phyloP scores from a whole-genome alignment of 2,329 filamentous ascomycete genomes.

The Cryphonectria radicalis region DNA sequence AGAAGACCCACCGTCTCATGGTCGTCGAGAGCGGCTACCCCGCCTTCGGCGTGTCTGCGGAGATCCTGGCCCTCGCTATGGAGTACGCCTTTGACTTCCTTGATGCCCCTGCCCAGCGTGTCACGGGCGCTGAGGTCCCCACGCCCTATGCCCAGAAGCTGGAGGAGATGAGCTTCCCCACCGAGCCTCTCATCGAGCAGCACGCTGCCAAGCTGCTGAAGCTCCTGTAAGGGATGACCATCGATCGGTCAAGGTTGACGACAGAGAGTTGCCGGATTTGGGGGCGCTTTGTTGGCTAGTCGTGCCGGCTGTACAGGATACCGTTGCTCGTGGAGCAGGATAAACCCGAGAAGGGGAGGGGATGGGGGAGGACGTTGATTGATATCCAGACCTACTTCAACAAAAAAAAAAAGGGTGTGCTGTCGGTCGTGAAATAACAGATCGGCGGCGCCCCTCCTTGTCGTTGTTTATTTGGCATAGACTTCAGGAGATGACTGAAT shows the following conservation, averaged over 20 bases:
- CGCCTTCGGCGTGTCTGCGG: constrained; percentile 87
- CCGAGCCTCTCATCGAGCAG: constrained; percentile 82
- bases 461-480: constrained; percentile 19
- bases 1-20: constrained; percentile 95
- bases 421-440: neutral
- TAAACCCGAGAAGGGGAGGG: neutral
- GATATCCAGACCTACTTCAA: constrained; percentile 1
- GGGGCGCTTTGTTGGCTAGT: neutral
- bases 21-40: constrained; percentile 96
- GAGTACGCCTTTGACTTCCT: constrained; percentile 99
- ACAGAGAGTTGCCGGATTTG: neutral
- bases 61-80: constrained; percentile 93
- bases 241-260: neutral
- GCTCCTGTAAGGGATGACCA: constrained; percentile 45
- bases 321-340: neutral
- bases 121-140: constrained; percentile 96
- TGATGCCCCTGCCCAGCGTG: constrained; percentile 87
- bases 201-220: constrained; percentile 89
- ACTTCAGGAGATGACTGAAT: constrained; percentile 11
- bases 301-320: neutral
- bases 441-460: neutral
- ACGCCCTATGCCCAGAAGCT: constrained; percentile 93
- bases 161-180: constrained; percentile 95
- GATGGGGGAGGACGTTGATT: neutral
- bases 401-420: neutral